A percentile compares a stretch with the other conserved stretches of the same genome.
Evolutionary conservation across 2,329 filamentous ascomycete genomes (phyloP).

Genomic region (Trichoderma sp.): DNA sequence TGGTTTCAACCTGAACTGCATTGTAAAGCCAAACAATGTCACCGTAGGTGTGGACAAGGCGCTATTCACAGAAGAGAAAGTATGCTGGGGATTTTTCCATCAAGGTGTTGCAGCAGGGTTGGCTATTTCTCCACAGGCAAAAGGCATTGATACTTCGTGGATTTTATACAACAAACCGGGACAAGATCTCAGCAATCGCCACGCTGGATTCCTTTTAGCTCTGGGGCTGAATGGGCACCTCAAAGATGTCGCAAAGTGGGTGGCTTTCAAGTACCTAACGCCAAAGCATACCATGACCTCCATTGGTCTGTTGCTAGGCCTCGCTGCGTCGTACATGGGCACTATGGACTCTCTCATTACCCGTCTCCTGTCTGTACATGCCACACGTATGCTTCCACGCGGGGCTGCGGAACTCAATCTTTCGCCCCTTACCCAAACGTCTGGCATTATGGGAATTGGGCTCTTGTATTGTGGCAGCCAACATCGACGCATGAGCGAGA

Average conservation of each 20-base stretch:
- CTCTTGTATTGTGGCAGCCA: slow-evolving; percentile 92
- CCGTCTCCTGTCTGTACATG: slow-evolving; percentile 88
- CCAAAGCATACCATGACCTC: slow-evolving; percentile 99
- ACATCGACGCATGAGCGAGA: slow-evolving; percentile 96
- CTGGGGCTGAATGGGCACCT: slow-evolving; percentile 92
- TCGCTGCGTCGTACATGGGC: slow-evolving; percentile 91
- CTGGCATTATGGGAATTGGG: slow-evolving; percentile 95
- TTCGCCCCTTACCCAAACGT: slow-evolving; percentile 90
- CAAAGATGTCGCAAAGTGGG: slow-evolving; percentile 94
- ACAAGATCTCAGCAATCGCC: slow-evolving; percentile 87
- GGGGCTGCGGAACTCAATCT: slow-evolving; percentile 94
- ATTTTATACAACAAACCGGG: slow-evolving; percentile 95
- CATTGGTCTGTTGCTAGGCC: slow-evolving; percentile 86
- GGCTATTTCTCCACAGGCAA: slow-evolving; percentile 84
- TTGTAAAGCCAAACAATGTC: slow-evolving; percentile 89
- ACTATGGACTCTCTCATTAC: slow-evolving; percentile 98
- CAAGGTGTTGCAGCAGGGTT: slow-evolving; percentile 91
- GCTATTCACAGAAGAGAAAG: slow-evolving; percentile 90
- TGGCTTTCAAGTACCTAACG: slow-evolving; percentile 98
- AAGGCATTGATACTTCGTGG: slow-evolving; percentile 97
- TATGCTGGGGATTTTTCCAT: slow-evolving; percentile 98
- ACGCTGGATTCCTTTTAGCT: slow-evolving; percentile 89
- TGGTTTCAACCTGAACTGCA: slow-evolving; percentile 87
- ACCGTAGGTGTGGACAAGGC: slow-evolving; percentile 90
- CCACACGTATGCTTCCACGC: slow-evolving; percentile 88